phyloP scores from a whole-genome alignment of 805 yeast species.

The Blastobotrys attinorum region DNA sequence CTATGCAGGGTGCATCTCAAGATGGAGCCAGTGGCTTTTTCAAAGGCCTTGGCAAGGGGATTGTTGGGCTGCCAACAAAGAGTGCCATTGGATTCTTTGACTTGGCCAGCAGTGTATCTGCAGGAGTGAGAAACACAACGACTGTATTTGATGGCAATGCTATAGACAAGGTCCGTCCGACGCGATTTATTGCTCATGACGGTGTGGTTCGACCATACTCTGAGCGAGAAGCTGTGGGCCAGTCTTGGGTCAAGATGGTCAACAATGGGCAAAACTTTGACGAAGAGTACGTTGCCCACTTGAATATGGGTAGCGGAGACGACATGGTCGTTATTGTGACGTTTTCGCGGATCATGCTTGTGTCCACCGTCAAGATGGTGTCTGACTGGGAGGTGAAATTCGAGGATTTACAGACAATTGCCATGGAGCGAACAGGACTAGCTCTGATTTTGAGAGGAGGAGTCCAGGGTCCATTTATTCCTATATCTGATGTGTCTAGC shows the following conservation, averaged over 20 bases:
- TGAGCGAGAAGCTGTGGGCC: conserved; percentile 86
- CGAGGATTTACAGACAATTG: conserved; percentile 57
- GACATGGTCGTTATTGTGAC: conserved; percentile 74
- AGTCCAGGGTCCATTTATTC: conserved; percentile 65
- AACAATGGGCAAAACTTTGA: conserved; percentile 69
- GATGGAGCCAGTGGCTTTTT: conserved; percentile 91
- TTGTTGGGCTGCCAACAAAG: conserved; percentile 94
- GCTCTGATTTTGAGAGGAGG: conserved; percentile 51
- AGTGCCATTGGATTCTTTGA: conserved; percentile 94
- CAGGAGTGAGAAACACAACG: conserved; percentile 88
- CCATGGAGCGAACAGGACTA: conserved; percentile 74
- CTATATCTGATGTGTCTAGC: conserved; percentile 60
- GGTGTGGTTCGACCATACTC: conserved; percentile 68
- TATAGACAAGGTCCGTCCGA: conserved; percentile 71
- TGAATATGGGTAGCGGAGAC: conserved; percentile 63
- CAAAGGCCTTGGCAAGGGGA: conserved; percentile 88
- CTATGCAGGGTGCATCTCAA: conserved; percentile 78
- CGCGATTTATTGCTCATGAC: conserved; percentile 66
- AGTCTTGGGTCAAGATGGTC: conserved; percentile 77
- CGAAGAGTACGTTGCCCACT: conserved; percentile 80
- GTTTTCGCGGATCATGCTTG: conserved; percentile 56
- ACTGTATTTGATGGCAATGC: conserved; percentile 78
- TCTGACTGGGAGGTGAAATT: conserved; percentile 68
- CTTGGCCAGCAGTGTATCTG: conserved; percentile 84
- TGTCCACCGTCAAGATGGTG: conserved; percentile 51